A percentile compares a stretch with the other conserved stretches of the same genome.
Conservation (phyloP, 768 basidiomycete genomes). For the Lactarius indigo region DNA sequence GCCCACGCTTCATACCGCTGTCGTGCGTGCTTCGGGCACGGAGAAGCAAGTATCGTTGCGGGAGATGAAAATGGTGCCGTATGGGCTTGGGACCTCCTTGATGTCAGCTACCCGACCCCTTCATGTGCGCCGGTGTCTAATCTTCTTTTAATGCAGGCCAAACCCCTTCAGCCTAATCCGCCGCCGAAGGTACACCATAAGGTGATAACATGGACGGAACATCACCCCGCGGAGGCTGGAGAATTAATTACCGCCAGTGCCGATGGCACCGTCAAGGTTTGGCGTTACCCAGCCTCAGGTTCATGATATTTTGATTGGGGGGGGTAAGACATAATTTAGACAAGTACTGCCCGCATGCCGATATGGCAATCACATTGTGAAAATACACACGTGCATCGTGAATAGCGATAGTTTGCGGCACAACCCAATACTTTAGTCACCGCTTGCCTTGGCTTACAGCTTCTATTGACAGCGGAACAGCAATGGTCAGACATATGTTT, state of each 20-base stretch:
- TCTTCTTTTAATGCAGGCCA: slow-evolving; percentile 47
- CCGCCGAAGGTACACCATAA: slow-evolving; percentile 79
- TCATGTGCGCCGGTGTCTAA: neutral
- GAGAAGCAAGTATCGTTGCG: slow-evolving; percentile 74
- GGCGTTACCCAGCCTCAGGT: slow-evolving; percentile 48
- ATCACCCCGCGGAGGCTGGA: slow-evolving; percentile 74
- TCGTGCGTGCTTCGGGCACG: slow-evolving; percentile 78
- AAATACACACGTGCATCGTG: neutral
- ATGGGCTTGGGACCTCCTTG: slow-evolving; percentile 93
- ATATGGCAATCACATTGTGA: neutral
- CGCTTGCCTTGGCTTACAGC: slow-evolving; percentile 19
- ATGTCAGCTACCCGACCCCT: slow-evolving; percentile 48
- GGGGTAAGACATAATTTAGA: slow-evolving; percentile 1
- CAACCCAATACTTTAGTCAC: slow-evolving; percentile 1
- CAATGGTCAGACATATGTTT: slow-evolving; percentile 1
- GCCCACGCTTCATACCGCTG: slow-evolving; percentile 70
- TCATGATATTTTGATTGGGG: slow-evolving; percentile 10
- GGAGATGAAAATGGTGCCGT: slow-evolving; percentile 89
- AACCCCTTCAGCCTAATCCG: slow-evolving; percentile 63
- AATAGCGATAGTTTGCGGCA: neutral
- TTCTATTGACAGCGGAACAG: slow-evolving; percentile 6
- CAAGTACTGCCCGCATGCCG: neutral
- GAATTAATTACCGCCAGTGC: slow-evolving; percentile 89
- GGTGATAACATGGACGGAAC: slow-evolving; percentile 88
- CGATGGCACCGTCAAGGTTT: slow-evolving; percentile 89